A percentile compares a stretch with the other conserved stretches of the same genome.
Conservation (phyloP, 2,329 filamentous ascomycete species). For the Botryotinia convoluta region DNA sequence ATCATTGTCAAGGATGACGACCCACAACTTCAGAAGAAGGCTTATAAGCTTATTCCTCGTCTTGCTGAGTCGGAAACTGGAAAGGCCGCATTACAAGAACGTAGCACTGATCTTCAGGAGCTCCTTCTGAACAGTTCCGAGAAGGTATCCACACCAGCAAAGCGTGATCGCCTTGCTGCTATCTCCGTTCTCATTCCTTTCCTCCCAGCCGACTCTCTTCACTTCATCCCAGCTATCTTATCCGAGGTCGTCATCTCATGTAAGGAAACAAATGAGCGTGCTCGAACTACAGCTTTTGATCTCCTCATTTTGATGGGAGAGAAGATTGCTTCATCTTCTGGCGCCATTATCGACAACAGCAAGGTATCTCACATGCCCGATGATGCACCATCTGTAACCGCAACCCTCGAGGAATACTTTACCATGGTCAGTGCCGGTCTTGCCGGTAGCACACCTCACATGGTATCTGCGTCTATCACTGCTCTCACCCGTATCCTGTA, state of each 20-base stretch:
- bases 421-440: slow-evolving; percentile 97
- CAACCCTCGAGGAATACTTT: slow-evolving; percentile 91
- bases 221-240: slow-evolving; percentile 89
- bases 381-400: slow-evolving; percentile 72
- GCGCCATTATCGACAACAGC: slow-evolving; percentile 76
- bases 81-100: slow-evolving; percentile 69
- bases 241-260: slow-evolving; percentile 94
- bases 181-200: slow-evolving; percentile 77
- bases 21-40: slow-evolving; percentile 96
- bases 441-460: slow-evolving; percentile 88
- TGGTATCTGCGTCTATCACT: slow-evolving; percentile 96
- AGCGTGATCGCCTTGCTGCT: slow-evolving; percentile 80
- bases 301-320: slow-evolving; percentile 85
- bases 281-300: slow-evolving; percentile 84
- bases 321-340: slow-evolving; percentile 65
- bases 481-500: slow-evolving; percentile 91
- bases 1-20: slow-evolving; percentile 81
- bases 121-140: slow-evolving; percentile 76
- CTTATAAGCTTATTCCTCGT: slow-evolving; percentile 94
- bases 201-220: slow-evolving; percentile 72
- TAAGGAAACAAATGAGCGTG: slow-evolving; percentile 97
- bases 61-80: slow-evolving; percentile 79
- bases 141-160: slow-evolving; percentile 81
- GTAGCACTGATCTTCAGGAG: slow-evolving; percentile 75
- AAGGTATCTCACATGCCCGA: slow-evolving; percentile 84